Percentiles rank a stretch among this genome's conserved stretches.
Evolutionary conservation across 208 protist species (phyloP).

Genomic region (Wallacemonas sp.): DNA sequence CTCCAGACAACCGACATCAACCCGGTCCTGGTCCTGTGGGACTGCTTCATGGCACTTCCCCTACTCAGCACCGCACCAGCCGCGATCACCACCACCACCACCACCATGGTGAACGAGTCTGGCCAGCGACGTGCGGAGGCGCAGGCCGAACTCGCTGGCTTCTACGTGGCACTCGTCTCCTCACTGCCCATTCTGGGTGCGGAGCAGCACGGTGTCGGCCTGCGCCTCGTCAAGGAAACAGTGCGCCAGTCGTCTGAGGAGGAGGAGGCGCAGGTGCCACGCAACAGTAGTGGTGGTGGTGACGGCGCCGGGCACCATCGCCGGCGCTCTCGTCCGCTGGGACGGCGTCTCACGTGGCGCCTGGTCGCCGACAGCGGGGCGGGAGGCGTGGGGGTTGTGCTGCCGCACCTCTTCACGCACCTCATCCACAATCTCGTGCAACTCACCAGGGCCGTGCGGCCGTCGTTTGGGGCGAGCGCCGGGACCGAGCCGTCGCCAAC

Average conservation of each 20-base stretch:
- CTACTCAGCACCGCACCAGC: constrained; percentile 21
- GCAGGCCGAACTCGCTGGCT: constrained; percentile 12
- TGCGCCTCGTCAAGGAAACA: constrained; percentile 38
- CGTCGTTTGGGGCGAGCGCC: no score
- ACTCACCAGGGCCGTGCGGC: constrained; percentile 4
- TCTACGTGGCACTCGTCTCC: constrained; percentile 37
- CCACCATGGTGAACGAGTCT: neutral
- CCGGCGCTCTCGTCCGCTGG: constrained; percentile 3
- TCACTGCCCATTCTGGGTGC: constrained; percentile 44
- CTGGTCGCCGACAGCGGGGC: constrained; percentile 18
- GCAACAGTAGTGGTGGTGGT: no score
- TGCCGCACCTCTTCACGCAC: constrained; percentile 41
- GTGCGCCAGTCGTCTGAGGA: no score
- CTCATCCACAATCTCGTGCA: constrained; percentile 41
- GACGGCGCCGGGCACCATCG: no score
- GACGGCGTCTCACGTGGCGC: constrained; percentile 28
- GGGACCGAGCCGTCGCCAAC: no score
- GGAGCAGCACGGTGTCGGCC: constrained; percentile 19
- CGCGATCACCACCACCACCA: neutral
- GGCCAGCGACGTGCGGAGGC: neutral
- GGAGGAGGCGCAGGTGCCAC: no score
- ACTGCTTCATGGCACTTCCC: constrained; percentile 48
- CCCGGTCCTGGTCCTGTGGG: constrained; percentile 55
- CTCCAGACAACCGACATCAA: constrained; percentile 35
- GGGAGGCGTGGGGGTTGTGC: constrained; percentile 26